A percentile compares a stretch with the other conserved stretches of the same genome.
phyloP scores from a whole-genome alignment of 2,329 filamentous ascomycete species.

The Dactylellina drechsleri region DNA sequence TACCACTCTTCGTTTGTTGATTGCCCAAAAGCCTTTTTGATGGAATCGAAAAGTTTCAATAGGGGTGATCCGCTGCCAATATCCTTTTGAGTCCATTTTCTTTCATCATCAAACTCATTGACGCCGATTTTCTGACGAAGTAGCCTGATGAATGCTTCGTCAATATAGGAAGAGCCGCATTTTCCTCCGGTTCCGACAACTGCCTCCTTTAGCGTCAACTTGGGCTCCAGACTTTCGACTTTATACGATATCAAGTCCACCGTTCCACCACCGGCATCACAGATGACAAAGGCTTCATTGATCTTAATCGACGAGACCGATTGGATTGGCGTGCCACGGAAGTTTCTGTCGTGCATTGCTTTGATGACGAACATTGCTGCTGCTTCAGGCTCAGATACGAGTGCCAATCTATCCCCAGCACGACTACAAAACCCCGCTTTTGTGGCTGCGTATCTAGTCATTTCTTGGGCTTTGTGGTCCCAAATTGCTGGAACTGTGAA shows the following conservation, averaged over 20 bases:
- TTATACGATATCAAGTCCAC: constrained; percentile 55
- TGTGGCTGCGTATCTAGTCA: constrained; percentile 14
- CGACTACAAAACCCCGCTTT: constrained; percentile 25
- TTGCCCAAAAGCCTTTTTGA: constrained; percentile 52
- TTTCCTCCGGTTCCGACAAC: constrained; percentile 51
- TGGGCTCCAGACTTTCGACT: constrained; percentile 27
- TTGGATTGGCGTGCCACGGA: not conserved
- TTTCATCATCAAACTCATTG: constrained; percentile 15
- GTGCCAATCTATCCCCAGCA: constrained; percentile 16
- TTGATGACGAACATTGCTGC: constrained; percentile 19
- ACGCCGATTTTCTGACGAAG: constrained; percentile 33
- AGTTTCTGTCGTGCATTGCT: constrained; percentile 30
- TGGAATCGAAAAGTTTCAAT: constrained; percentile 49
- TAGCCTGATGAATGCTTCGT: constrained; percentile 48
- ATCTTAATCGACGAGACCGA: constrained; percentile 3
- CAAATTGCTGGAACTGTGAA: constrained; percentile 42
- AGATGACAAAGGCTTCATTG: constrained; percentile 53
- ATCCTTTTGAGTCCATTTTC: constrained; percentile 28
- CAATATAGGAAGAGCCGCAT: constrained; percentile 55
- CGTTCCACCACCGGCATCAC: constrained; percentile 56
- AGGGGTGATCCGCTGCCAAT: constrained; percentile 35
- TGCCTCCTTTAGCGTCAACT: constrained; percentile 43
- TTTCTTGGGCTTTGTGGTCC: constrained; percentile 41
- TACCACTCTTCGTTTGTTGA: constrained; percentile 21
- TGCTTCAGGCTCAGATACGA: constrained; percentile 39